Evolutionary conservation across 129 eudicot species (phyloP), one percentile per base, ranked within the genome.

Genomic region (Tagetes patula): DNA sequence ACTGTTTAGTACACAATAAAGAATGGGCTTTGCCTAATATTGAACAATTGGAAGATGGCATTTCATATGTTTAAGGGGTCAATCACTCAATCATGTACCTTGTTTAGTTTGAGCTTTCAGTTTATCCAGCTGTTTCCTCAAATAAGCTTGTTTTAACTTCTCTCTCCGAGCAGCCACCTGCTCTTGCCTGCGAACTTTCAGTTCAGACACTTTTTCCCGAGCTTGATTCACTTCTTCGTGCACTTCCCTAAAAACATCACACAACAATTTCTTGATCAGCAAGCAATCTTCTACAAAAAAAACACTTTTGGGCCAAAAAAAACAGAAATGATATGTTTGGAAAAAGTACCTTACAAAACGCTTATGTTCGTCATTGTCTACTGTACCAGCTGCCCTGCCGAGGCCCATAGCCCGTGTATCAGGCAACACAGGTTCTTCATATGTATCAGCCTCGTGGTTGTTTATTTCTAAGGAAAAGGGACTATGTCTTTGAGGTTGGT

Each of bases 221-320:
- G 98, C 98, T 74, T 85, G 72, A 74, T 75, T 93, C 72, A 77
- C 96, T 84, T 89, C 96, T 84, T 89, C 92, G 73, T 93, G 98
- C 76, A 93, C 98, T 81, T 93, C 92, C 95, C 96, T 89, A 80
- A 78, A 64, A 7, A 6, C 55, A 50, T 40, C 48, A 47, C 30
- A 36, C 45, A 72, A 82, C 40, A 53, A 42, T 54, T 46, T 5
- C 31, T 72, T 42, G 10, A 32, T 34, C n/a, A 72, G 58, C 34
- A 54, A 59, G 30, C 65, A 71, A 33, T 59, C 20, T 59, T 59
- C 6, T 59, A n/a, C n/a, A n/a, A 55, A 13, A 30, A 30, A 30
- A 55, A 30, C 62, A 55, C 8, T 27, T 30, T 3, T 59, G 6
- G 14, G 13, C 38, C 2, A 34, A 34, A 34, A 60, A 60, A n/a